These are phyloP conservation scores for Boletus eberwhitei DNA, from an alignment of 768 basidiomycete genomes.

Conservation along the genomic window DNA sequence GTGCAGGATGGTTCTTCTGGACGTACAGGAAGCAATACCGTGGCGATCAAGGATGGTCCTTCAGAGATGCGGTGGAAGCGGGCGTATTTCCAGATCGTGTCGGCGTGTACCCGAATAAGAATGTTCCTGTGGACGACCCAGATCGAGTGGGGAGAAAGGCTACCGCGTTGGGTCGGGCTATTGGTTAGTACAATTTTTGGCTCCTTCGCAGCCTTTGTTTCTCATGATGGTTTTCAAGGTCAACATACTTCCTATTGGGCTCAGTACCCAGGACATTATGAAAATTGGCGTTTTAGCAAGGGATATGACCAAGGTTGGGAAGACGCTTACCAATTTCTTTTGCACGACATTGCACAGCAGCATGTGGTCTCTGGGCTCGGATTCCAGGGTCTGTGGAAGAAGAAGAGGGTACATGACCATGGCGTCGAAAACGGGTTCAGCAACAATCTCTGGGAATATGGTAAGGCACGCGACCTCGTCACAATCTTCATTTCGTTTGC, in stretches of 20 bases:
- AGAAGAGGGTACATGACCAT: constrained; percentile 43
- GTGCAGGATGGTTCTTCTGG: constrained; percentile 84
- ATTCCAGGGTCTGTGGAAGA: constrained; percentile 60
- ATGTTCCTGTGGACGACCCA: constrained; percentile 13
- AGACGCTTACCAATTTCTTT: constrained; percentile 59
- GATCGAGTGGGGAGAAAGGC: constrained; percentile 29
- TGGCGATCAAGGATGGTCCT: constrained; percentile 75
- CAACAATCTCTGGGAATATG: constrained; percentile 63
- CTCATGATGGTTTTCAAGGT: constrained; percentile 25
- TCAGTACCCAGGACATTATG: constrained; percentile 52
- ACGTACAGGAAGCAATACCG: constrained; percentile 67
- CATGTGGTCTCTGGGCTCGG: constrained; percentile 53
- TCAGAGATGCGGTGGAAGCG: constrained; percentile 57
- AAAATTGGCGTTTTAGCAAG: constrained; percentile 64
- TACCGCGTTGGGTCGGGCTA: constrained; percentile 29
- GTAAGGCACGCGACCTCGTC: constrained; percentile 30
- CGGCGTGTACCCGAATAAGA: constrained; percentile 37
- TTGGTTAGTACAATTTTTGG: constrained; percentile 24
- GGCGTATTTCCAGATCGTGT: constrained; percentile 59
- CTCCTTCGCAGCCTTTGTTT: constrained; percentile 16
- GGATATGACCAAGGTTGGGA: constrained; percentile 74
- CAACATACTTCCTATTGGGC: constrained; percentile 42
- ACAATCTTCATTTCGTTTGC: background rate
- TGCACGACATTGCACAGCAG: constrained; percentile 15
- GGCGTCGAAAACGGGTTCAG: constrained; percentile 37